Percentiles rank a stretch among this genome's conserved stretches.
These are phyloP conservation scores for Candida sanyaensis DNA, from an alignment of 1,139 yeast species.

Conservation along the genomic window DNA sequence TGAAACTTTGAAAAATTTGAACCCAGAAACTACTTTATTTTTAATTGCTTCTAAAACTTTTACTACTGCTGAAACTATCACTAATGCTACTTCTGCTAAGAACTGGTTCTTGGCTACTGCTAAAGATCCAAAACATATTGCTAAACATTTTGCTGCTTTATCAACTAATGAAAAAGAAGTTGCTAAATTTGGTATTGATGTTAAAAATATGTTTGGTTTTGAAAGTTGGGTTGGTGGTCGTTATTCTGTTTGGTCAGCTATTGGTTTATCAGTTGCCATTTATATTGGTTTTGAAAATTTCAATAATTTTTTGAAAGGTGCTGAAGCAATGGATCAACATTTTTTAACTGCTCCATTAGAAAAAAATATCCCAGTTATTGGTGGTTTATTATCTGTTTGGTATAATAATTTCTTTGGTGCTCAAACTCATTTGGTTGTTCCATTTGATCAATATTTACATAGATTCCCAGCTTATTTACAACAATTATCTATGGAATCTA, in stretches of 20 bases:
- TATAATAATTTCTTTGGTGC: constrained; percentile 98
- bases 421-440: constrained; percentile 97
- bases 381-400: constrained; percentile 95
- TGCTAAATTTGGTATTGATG: constrained; percentile 91
- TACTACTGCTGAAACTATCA: constrained; percentile 97
- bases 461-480: constrained; percentile 99
- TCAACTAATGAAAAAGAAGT: constrained; percentile 93
- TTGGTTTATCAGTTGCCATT: constrained; percentile 92
- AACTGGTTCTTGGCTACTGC: constrained; percentile 84
- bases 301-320: constrained; percentile 90
- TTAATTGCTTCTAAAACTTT: constrained; percentile 96
- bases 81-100: constrained; percentile 95
- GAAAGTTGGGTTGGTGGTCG: constrained; percentile 99
- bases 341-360: constrained; percentile 82
- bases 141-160: constrained; percentile 96
- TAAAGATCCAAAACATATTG: constrained; percentile 69
- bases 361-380: constrained; percentile 88
- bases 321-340: constrained; percentile 94
- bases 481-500: constrained; percentile 98
- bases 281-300: constrained; percentile 96
- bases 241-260: constrained; percentile 99
- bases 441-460: constrained; percentile 97
- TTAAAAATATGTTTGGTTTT: constrained; percentile 97
- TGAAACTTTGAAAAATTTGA: constrained; percentile 74
- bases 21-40: constrained; percentile 92